These are phyloP conservation scores for Auricularia heimuer DNA, from an alignment of 768 basidiomycete genomes.

Conservation along the genomic window DNA sequence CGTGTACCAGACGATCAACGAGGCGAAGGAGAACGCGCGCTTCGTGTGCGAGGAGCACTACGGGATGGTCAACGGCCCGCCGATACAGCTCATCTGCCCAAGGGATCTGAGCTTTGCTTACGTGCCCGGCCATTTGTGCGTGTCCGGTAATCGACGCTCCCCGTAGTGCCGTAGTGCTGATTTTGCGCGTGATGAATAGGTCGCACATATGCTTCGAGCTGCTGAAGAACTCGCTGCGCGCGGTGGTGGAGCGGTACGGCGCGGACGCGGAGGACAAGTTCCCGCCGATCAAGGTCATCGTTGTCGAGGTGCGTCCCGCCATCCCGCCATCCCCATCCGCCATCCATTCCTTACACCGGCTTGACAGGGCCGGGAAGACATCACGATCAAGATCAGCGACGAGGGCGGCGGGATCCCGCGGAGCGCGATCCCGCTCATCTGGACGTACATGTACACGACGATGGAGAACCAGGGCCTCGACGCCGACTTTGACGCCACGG, in stretches of 20 bases:
- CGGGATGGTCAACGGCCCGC: conserved; percentile 91
- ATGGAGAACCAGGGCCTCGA: conserved; percentile 66
- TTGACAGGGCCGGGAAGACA: conserved; percentile 75
- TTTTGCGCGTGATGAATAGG: conserved; percentile 9
- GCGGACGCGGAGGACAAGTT: conserved; percentile 66
- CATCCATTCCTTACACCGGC: neutral
- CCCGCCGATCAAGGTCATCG: conserved; percentile 64
- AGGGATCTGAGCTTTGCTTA: conserved; percentile 80
- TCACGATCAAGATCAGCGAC: conserved; percentile 97
- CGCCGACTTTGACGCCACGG: conserved; percentile 65
- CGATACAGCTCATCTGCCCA: conserved; percentile 93
- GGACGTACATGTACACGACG: conserved; percentile 98
- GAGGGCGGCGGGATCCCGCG: conserved; percentile 93
- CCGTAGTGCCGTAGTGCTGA: neutral
- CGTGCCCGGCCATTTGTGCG: conserved; percentile 81
- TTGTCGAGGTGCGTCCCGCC: neutral
- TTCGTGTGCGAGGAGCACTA: conserved; percentile 45
- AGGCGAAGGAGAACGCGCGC: conserved; percentile 93
- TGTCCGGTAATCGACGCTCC: conserved; percentile 5
- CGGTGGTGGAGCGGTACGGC: conserved; percentile 89
- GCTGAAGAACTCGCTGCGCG: conserved; percentile 93
- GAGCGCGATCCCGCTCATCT: conserved; percentile 85
- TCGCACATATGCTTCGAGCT: conserved; percentile 97
- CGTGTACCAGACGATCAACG: conserved; percentile 94
- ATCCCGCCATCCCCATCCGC: neutral